Percentiles rank a stretch among this genome's conserved stretches.
phyloP scores from a whole-genome alignment of 2,329 filamentous ascomycete genomes.

The Neofusicoccum parvum region DNA sequence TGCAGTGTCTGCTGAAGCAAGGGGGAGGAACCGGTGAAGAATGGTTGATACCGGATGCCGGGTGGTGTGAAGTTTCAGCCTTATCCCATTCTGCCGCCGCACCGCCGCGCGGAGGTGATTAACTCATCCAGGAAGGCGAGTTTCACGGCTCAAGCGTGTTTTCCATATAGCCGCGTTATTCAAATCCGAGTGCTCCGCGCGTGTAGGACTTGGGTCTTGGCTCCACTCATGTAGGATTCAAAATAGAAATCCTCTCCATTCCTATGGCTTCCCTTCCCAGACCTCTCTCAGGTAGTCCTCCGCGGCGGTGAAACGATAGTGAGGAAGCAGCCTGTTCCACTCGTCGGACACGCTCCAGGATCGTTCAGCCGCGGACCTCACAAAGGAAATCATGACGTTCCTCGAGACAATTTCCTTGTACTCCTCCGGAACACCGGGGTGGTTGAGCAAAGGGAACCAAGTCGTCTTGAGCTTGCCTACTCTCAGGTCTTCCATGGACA shows the following conservation, averaged over 20 bases:
- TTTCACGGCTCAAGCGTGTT: too few relatives aligned
- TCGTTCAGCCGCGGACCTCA: conserved; percentile 46
- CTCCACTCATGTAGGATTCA: too few relatives aligned
- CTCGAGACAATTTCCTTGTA: conserved; percentile 38
- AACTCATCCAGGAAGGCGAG: too few relatives aligned
- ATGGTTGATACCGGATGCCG: too few relatives aligned
- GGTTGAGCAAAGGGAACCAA: conserved; percentile 43
- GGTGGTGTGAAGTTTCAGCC: too few relatives aligned
- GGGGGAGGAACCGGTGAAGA: too few relatives aligned
- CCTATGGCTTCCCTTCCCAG: conserved; percentile 44
- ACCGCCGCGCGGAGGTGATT: too few relatives aligned
- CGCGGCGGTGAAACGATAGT: conserved; percentile 45
- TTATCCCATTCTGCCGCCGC: too few relatives aligned
- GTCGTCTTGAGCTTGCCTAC: conserved; percentile 43
- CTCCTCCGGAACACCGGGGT: conserved; percentile 41
- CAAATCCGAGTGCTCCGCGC: too few relatives aligned
- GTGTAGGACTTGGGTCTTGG: too few relatives aligned
- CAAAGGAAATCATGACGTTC: conserved; percentile 45
- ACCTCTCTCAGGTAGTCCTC: conserved; percentile 47
- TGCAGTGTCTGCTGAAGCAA: too few relatives aligned
- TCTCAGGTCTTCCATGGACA: conserved; percentile 52
- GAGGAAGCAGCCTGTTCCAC: conserved; percentile 50
- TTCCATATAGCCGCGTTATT: too few relatives aligned
- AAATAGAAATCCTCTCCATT: not conserved
- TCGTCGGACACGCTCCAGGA: conserved; percentile 49